Base-by-base conservation (phyloP, 176 grass and related monocot genomes). In the Avena eriantha region DNA sequence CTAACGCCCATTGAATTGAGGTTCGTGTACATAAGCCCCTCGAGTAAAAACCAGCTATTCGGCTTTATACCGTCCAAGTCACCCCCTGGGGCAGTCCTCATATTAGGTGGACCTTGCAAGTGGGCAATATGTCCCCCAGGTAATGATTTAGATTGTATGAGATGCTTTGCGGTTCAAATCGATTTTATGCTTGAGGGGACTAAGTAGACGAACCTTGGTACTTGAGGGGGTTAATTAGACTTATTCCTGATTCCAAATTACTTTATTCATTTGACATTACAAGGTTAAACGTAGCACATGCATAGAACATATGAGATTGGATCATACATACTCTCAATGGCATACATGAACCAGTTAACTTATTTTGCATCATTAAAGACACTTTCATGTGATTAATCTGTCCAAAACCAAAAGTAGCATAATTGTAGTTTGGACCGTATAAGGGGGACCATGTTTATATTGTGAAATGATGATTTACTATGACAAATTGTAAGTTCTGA, bases 101-200 rank as follows among this genome's bases (percentile, higher is more conserved):
- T 13, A 14, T 68, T 35, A 68, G 29, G 65, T 68, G 65, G 65
- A 68, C 15, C 1, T 15, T 68, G 3, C 67, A 11, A 21, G 41
- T 13, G 9, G 19, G 69, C 19, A 41, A 46, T 45, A 72, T 10
- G 10, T 1, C 4, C 7, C 19, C 69, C 35, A 46, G 4, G 41
- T 39, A 17, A 74, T 73, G n/a, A 73, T 48, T 73, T 48, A 73
- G 70, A 73, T 48, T 43, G 70, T 73, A 48, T 48, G 70, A 13
- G 45, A 73, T 73, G 48, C 45, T 73, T 73, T 4, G n/a, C 41
- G 43, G n/a, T 12, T 14, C 64, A 43, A 22, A 69, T 18, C 17
- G 17, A 70, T 70, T 70, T 18, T 70, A 10, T 36, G 7, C 15
- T 69, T 69, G 8, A 69, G 69, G 21, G 21, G 43, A 16, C 43